phyloP scores from a whole-genome alignment of 306 rosid species.

The Quercus parvula region DNA sequence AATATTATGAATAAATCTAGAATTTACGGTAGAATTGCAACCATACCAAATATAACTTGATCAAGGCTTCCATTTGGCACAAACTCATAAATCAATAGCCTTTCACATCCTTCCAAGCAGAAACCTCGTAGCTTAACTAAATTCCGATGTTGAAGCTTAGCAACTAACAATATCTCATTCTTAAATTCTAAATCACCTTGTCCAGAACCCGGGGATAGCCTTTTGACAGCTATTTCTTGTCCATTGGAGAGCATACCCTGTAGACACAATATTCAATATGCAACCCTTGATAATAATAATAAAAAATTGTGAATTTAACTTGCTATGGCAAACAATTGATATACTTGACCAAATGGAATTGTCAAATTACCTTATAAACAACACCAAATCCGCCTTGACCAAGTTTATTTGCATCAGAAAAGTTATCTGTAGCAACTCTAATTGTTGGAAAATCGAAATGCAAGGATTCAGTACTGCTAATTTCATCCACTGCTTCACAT shows the following conservation, averaged over 20 bases:
- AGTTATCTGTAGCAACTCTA: constrained; percentile 24
- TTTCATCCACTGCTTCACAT: no score
- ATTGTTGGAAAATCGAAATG: no score
- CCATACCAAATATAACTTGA: no score
- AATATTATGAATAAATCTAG: no score
- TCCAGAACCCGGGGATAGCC: constrained; percentile 13
- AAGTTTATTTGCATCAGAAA: constrained; percentile 33
- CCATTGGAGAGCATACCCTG: background rate
- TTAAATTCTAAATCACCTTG: constrained; percentile 17
- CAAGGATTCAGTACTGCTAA: no score
- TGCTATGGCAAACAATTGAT: no score
- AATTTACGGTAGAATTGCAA: no score
- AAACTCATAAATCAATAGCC: constrained; percentile 33
- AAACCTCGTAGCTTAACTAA: constrained; percentile 34
- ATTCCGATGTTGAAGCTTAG: constrained; percentile 31
- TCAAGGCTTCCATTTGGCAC: constrained; percentile 23
- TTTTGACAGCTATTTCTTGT: constrained; percentile 27
- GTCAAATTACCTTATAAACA: constrained; percentile 34
- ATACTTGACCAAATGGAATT: no score
- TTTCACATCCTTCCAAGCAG: constrained; percentile 25
- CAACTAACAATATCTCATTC: constrained; percentile 16
- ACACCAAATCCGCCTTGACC: constrained; percentile 49
- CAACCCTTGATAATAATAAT: no score
- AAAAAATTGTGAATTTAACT: no score
- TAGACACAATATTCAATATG: no score